Evolutionary conservation across 2,329 filamentous ascomycete genomes (phyloP), one percentile per base, ranked within the genome.

Genomic region (Arthrobotrys sphaeroides): DNA sequence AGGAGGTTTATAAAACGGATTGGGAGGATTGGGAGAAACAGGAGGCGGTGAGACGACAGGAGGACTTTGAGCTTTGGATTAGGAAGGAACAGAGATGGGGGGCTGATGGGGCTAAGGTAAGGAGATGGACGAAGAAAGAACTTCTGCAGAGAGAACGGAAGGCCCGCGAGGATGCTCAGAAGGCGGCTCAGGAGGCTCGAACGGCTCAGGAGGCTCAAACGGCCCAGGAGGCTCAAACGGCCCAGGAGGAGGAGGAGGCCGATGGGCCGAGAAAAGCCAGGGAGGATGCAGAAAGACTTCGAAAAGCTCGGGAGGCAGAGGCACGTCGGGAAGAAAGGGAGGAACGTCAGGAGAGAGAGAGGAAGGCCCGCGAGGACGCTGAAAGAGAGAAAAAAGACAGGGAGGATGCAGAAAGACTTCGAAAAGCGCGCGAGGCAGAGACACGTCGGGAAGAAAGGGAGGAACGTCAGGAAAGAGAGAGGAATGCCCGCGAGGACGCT

Each of bases 1-100:
- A 49, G 42, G 26, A 51, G 22, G 16, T 9, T 24, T 49, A 60
- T 22, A 16, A 60, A 18, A 31, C 18, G 13, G 43, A 57, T 13
- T 67, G 33, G 49, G 42, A 61, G 13, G 42, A 69, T 49, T 69
- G 65, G 65, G 42, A 60, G 4, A 28, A 22, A 42, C 51, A 69
- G 31, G 65, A 60, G 2, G 18, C 3, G 20, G 7, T 40, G 24
- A 42, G 36, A 4, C 22, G 20, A 16, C 9, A 33, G 9, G 51
- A 60, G 42, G 53, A 49, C 18, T 12, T 6, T 5, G 16, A 60
- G 26, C 40, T 40, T 10, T 10, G 61, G 20, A 13, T 26, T 9
- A 69, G 61, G 22, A 67, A 67, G 9, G 12, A 24, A 9, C 43
- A 2, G 1, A 65, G 59, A 26, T 47, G 16, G 10, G 33, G 16